phyloP scores from a whole-genome alignment of 805 yeast species.

The Jamesozyma jinghongensis region DNA sequence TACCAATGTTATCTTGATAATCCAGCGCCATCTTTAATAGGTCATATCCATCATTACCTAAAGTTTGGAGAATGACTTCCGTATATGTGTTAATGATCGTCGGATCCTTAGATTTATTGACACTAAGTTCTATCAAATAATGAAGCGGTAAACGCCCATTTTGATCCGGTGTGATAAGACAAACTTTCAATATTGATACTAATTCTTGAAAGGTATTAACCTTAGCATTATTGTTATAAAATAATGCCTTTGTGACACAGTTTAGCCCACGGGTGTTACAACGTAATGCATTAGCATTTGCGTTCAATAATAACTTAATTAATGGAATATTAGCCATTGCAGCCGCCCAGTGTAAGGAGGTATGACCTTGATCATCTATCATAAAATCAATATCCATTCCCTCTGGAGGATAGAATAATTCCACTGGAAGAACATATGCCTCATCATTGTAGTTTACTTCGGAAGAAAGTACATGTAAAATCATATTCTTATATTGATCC shows the following conservation, averaged over 20 bases:
- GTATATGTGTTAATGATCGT: slow-evolving; percentile 49
- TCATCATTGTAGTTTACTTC: slow-evolving; percentile 24
- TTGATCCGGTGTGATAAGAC: slow-evolving; percentile 62
- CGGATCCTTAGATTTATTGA: slow-evolving; percentile 40
- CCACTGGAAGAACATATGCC: slow-evolving; percentile 25
- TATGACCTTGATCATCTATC: slow-evolving; percentile 74
- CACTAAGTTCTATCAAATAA: slow-evolving; percentile 48
- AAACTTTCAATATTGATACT: slow-evolving; percentile 49
- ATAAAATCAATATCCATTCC: slow-evolving; percentile 57
- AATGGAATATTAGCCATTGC: slow-evolving; percentile 61
- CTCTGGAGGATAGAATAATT: slow-evolving; percentile 48
- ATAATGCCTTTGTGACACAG: slow-evolving; percentile 57
- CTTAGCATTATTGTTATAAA: slow-evolving; percentile 66
- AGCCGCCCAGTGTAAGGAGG: slow-evolving; percentile 79
- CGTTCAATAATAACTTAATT: slow-evolving; percentile 44
- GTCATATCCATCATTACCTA: slow-evolving; percentile 33
- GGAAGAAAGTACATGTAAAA: slow-evolving; percentile 24
- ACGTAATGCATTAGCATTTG: slow-evolving; percentile 53
- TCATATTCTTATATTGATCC: slow-evolving; percentile 22
- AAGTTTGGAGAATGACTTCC: slow-evolving; percentile 38
- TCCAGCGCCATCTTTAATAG: slow-evolving; percentile 52
- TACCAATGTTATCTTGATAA: slow-evolving; percentile 74
- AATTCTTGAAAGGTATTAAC: slow-evolving; percentile 50
- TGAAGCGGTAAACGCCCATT: slow-evolving; percentile 69
- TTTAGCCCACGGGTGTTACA: slow-evolving; percentile 55